Conservation (phyloP, 2,329 filamentous ascomycete genomes). For the Phyllosticta paracitricarpa region DNA sequence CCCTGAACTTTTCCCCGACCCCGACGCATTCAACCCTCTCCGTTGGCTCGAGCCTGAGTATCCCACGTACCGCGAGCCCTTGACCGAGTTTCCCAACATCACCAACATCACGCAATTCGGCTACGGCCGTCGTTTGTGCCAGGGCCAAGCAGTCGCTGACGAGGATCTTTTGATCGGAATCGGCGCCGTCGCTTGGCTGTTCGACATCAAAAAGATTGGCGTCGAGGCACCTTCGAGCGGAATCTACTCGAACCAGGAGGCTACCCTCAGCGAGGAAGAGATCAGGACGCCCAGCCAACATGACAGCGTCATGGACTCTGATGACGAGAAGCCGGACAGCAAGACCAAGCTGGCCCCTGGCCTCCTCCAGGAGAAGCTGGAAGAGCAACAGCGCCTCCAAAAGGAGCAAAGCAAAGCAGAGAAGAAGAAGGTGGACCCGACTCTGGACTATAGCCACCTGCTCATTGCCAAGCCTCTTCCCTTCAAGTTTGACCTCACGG, state of each 20-base stretch:
- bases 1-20: slow-evolving; percentile 40
- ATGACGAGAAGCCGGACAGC: not conserved
- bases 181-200: slow-evolving; percentile 37
- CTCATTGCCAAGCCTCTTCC: slow-evolving; percentile 38
- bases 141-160: slow-evolving; percentile 33
- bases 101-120: slow-evolving; percentile 46
- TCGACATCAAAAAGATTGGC: slow-evolving; percentile 25
- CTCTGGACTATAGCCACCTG: slow-evolving; percentile 34
- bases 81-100: slow-evolving; percentile 42
- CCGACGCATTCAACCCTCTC: slow-evolving; percentile 42
- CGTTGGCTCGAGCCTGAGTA: slow-evolving; percentile 43
- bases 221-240: slow-evolving; percentile 11
- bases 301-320: not conserved
- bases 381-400: slow-evolving; percentile 1
- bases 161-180: slow-evolving; percentile 33
- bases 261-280: slow-evolving; percentile 26
- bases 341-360: not conserved
- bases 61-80: slow-evolving; percentile 44
- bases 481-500: slow-evolving; percentile 32
- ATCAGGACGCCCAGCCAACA: slow-evolving; percentile 18
- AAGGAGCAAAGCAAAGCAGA: slow-evolving; percentile 1
- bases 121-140: slow-evolving; percentile 41
- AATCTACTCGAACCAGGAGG: slow-evolving; percentile 23
- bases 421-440: slow-evolving; percentile 26
- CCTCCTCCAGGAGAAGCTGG: not conserved